phyloP scores from a whole-genome alignment of 345 rosid genomes.

The Hypericum androsaemum region DNA sequence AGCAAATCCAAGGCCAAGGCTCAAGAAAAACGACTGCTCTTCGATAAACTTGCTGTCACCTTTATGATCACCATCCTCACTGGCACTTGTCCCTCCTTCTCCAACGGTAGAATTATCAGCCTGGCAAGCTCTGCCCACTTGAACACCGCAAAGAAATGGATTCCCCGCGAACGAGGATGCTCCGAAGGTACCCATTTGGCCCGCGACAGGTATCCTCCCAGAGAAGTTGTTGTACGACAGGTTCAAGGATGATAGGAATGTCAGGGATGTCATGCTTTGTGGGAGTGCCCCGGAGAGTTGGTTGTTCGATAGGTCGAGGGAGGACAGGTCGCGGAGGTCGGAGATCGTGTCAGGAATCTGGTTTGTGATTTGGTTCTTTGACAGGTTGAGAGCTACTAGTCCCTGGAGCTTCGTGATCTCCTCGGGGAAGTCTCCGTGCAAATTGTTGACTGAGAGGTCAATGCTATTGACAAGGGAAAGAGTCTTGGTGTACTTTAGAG shows the following conservation, averaged over 20 bases:
- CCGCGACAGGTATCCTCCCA: constrained; percentile 11
- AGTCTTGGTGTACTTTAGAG: neutral
- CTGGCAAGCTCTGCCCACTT: constrained; percentile 19
- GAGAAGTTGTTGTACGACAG: constrained; percentile 20
- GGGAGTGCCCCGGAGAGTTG: constrained; percentile 20
- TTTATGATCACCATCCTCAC: neutral
- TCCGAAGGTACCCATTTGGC: constrained; percentile 14
- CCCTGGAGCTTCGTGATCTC: constrained; percentile 15
- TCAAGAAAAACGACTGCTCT: constrained; percentile 11
- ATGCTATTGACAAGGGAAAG: constrained; percentile 3
- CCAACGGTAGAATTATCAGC: constrained; percentile 7
- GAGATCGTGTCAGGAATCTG: constrained; percentile 11
- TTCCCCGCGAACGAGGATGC: constrained; percentile 15
- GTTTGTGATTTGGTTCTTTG: constrained; percentile 13
- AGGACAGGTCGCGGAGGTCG: constrained; percentile 9
- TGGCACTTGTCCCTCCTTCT: neutral
- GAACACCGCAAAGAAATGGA: constrained; percentile 17
- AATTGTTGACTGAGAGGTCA: constrained; percentile 19
- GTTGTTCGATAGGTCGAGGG: constrained; percentile 23
- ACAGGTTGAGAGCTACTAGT: constrained; percentile 12
- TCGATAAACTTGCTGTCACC: constrained; percentile 6
- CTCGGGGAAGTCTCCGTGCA: constrained; percentile 12
- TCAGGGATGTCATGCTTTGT: constrained; percentile 12
- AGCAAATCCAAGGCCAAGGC: constrained; percentile 21
- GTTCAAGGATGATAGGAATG: constrained; percentile 12